Percentiles rank a stretch among this genome's conserved stretches.
Conservation (phyloP, 1,139 yeast species). For the Pichia sp. region DNA sequence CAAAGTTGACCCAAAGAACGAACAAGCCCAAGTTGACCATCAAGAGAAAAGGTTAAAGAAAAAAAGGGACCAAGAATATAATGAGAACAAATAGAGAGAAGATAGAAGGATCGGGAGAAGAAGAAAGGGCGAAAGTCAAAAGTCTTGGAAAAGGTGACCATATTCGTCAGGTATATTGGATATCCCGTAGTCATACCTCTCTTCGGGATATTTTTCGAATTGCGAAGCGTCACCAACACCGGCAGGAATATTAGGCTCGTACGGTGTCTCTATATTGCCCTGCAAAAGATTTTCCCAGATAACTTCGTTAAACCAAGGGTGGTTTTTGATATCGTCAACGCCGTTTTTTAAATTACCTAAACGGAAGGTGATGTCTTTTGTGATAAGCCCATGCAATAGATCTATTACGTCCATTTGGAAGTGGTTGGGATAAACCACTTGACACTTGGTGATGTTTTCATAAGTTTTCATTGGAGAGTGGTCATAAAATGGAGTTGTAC, state of each 20-base stretch:
- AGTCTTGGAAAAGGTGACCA: constrained; percentile 47
- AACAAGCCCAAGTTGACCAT: not conserved
- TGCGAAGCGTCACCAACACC: constrained; percentile 64
- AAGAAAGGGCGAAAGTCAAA: constrained; percentile 28
- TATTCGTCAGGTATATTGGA: constrained; percentile 45
- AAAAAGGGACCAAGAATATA: not conserved
- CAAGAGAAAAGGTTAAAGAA: not conserved
- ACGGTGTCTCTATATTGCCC: constrained; percentile 58
- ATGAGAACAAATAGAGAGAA: not conserved
- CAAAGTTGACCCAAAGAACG: not conserved
- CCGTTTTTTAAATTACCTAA: constrained; percentile 57
- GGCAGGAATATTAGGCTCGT: constrained; percentile 58
- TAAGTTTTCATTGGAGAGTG: constrained; percentile 60
- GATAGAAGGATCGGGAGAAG: not conserved
- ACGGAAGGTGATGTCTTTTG: constrained; percentile 51
- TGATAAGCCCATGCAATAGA: constrained; percentile 46
- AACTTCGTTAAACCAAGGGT: constrained; percentile 57
- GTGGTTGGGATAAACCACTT: constrained; percentile 47
- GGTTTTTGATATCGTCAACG: constrained; percentile 52
- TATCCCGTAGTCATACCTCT: constrained; percentile 48
- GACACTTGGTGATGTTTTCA: constrained; percentile 53
- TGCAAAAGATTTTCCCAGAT: constrained; percentile 56
- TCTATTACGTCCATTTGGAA: constrained; percentile 51
- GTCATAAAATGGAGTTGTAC: constrained; percentile 59
- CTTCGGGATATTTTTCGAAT: constrained; percentile 57